Base-by-base conservation (phyloP, 2,329 filamentous ascomycete species). In the Alternaria sp. region DNA sequence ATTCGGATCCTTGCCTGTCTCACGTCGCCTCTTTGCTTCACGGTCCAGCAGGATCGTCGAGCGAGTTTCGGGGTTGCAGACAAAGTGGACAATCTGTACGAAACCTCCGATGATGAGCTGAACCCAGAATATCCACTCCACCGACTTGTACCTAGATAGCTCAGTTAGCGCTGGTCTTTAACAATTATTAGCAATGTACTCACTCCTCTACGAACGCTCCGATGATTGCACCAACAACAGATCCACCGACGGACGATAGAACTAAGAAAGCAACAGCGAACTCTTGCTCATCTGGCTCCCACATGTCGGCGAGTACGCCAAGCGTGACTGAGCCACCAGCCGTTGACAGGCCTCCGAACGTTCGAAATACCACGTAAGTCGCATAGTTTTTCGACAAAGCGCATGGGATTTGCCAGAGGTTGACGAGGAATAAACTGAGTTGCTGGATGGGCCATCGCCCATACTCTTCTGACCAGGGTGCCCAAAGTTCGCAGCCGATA, bases 71-170 rank as follows among this genome's bases (percentile, higher is more conserved):
- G 90, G 90, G 4, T 94, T 91, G 7, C 86, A 81, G 48, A 90
- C 69, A 40, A 89, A 77, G 72, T 93, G 90, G 4, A 90, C 70
- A 4, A 85, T 17, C 71, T 93, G 90, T 3, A 91, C 85, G 41
- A 85, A 82, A 5, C 78, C 88, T 17, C 91, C 91, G 52, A 94
- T 87, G 66, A 93, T 92, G 62, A 94, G 84, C 77, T 93, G 90
- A 54, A 93, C 88, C 90, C 91, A 94, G 73, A 93, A 93, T 51
- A 83, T 86, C 57, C 58, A 93, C 24, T 55, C 36, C 10, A 42
- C 53, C 14, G 44, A 36, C 23, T 41, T 40, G 29, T 55, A 50
- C 4, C 44, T 48, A 8, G 4, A 10, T 3, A 24, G 8, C 21
- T 34, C 14, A 34, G 31, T 48, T 3, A 34, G 31, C 9, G 17